Percentiles rank a stretch among this genome's conserved stretches.
Conservation (phyloP, 257 asterid species). For the Solanum bulbocastanum region DNA sequence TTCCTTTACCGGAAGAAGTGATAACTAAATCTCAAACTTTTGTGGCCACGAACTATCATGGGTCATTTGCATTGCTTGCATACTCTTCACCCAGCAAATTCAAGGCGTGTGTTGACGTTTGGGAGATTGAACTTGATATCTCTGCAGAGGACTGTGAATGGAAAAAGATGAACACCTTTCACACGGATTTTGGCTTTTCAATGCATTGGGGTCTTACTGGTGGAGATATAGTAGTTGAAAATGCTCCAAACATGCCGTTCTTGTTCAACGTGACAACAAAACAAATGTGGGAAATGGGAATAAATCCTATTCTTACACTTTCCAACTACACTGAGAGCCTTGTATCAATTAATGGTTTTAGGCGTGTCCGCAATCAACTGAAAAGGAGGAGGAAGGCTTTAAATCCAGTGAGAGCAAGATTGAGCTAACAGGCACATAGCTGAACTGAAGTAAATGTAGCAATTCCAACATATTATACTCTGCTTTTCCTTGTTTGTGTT, state of each 20-base stretch:
- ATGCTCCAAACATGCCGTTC: neutral
- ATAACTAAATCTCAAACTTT: neutral
- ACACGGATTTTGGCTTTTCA: neutral
- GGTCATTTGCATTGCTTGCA: neutral
- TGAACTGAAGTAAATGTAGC: neutral
- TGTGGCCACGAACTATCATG: neutral
- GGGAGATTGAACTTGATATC: neutral
- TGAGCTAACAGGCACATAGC: neutral
- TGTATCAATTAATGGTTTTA: neutral
- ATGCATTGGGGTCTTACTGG: neutral
- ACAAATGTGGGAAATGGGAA: neutral
- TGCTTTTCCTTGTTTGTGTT: neutral
- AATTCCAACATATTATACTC: neutral
- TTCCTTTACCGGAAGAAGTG: neutral
- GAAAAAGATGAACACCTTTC: neutral
- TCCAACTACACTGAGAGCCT: neutral
- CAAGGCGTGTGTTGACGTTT: neutral
- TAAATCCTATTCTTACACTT: neutral
- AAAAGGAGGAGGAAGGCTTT: neutral
- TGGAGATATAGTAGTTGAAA: neutral
- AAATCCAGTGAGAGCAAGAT: neutral
- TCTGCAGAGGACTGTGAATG: neutral
- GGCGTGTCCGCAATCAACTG: neutral
- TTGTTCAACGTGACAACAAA: neutral
- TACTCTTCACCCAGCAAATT: neutral